Evolutionary conservation across 306 rosid genomes (phyloP), one percentile per base, ranked within the genome.

Genomic region (Dryas octopetala): DNA sequence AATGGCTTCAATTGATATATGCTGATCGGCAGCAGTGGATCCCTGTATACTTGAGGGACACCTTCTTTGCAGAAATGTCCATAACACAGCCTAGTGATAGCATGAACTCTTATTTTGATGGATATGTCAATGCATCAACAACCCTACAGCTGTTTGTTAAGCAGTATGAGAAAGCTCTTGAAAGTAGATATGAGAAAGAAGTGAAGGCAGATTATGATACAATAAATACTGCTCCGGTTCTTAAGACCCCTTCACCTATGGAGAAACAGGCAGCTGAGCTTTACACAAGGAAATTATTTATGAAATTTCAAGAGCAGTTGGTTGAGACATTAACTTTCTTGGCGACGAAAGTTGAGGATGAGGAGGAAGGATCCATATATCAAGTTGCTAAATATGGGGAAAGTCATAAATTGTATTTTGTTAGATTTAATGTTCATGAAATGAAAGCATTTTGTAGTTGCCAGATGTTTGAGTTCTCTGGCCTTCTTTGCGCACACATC

Each of bases 61-160:
- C 79, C 38, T 82, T 82, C 61, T 82, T 73, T 77, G 82, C 79
- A 43, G 82, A 82, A 77, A 77, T 82, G 82, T 73, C 82, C 4
- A 74, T 77, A 67, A 77, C 85, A 47, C 82, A 82, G 48, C 50
- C 72, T 23, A 82, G 82, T 19, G 77, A 82, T 19, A 82, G 63
- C 82, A 78, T 78, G 76, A 82, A 82, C 58, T 82, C 79, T n/a
- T 82, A 82, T 70, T 82, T 82, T 68, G 85, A 78, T 62, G 85
- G 85, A 55, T 82, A 77, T 82, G 44, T 82, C 69, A 82, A 78
- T 68, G 82, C 82, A 62, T 82, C 85, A 53, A 82, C 82, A 68
- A 68, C 79, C 9, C 65, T 82, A 5, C 82, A 74, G 53, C 68
- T 77, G 54, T 78, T 82, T 78, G 76, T 82, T 19, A 82, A 74